phyloP scores from a whole-genome alignment of 805 yeast genomes.

The Metschnikowia corniflorae region DNA sequence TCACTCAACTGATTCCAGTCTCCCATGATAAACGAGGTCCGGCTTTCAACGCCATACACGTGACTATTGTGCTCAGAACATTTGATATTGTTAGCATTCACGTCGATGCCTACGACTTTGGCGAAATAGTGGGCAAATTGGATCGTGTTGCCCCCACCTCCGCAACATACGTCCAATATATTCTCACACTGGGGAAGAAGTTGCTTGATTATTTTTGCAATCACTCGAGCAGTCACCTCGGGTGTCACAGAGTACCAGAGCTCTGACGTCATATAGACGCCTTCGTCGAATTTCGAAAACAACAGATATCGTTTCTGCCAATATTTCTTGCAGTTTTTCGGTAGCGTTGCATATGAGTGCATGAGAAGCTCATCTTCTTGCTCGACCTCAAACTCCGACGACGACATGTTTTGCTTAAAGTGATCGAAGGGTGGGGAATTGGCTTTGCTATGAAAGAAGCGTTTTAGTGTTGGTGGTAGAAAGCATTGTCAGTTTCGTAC shows the following conservation, averaged over 20 bases:
- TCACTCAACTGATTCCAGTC: slow-evolving; percentile 44
- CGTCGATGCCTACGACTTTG: slow-evolving; percentile 60
- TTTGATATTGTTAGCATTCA: slow-evolving; percentile 53
- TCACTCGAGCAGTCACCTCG: slow-evolving; percentile 61
- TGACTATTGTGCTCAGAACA: slow-evolving; percentile 66
- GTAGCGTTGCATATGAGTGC: slow-evolving; percentile 39
- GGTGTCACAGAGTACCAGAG: slow-evolving; percentile 90
- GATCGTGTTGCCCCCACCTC: slow-evolving; percentile 84
- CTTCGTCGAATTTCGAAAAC: slow-evolving; percentile 63
- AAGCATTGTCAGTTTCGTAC: too few species aligned
- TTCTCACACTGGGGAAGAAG: slow-evolving; percentile 47
- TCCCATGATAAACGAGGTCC: slow-evolving; percentile 47
- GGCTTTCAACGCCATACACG: slow-evolving; percentile 55
- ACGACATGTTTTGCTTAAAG: slow-evolving; percentile 3
- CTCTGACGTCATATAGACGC: slow-evolving; percentile 65
- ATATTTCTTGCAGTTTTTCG: slow-evolving; percentile 44
- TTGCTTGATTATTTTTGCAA: slow-evolving; percentile 50
- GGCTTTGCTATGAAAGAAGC: too few species aligned
- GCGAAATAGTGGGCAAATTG: slow-evolving; percentile 65
- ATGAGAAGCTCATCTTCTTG: slow-evolving; percentile 30
- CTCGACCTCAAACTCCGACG: slow-evolving; percentile 13
- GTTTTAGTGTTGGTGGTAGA: too few species aligned
- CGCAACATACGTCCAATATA: slow-evolving; percentile 71
- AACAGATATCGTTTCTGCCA: slow-evolving; percentile 61
- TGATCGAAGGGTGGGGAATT: too few species aligned